These are phyloP conservation scores for Aspergillus sp. DNA, from an alignment of 2,329 filamentous ascomycete genomes.

Conservation along the genomic window DNA sequence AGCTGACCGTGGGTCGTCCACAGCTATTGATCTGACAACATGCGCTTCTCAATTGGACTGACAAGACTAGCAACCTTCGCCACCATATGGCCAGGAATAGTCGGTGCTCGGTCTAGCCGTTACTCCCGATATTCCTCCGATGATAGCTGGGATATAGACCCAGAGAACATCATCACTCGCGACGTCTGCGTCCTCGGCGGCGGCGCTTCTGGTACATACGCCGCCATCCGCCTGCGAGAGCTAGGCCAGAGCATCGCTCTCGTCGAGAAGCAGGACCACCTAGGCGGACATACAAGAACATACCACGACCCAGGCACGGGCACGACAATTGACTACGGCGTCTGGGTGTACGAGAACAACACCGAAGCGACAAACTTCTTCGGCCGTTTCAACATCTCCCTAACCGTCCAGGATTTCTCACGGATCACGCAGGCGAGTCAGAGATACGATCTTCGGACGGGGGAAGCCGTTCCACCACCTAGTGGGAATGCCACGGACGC, in stretches of 20 bases:
- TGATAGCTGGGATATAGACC: no score
- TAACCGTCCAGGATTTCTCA: not conserved
- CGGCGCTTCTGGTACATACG: conserved; percentile 29
- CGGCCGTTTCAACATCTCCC: conserved; percentile 20
- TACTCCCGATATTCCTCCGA: no score
- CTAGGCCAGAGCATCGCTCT: conserved; percentile 26
- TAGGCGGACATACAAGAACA: conserved; percentile 31
- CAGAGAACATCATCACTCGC: conserved; percentile 13
- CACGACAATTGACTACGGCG: conserved; percentile 28
- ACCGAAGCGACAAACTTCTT: conserved; percentile 23
- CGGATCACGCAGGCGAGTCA: not conserved
- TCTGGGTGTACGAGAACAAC: conserved; percentile 25
- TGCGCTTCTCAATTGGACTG: no score
- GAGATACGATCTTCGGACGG: conserved; percentile 24
- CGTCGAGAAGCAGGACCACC: conserved; percentile 24
- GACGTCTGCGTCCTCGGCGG: conserved; percentile 34
- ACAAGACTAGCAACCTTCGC: no score
- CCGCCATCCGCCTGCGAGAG: conserved; percentile 28
- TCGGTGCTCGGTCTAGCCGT: no score
- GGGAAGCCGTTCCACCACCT: conserved; percentile 14
- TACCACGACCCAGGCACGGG: conserved; percentile 17
- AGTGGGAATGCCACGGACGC: conserved; percentile 10
- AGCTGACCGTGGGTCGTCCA: no score
- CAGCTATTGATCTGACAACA: no score
- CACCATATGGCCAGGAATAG: no score